phyloP scores from a whole-genome alignment of 1,139 yeast genomes.

The Meyerozyma athensensis region DNA sequence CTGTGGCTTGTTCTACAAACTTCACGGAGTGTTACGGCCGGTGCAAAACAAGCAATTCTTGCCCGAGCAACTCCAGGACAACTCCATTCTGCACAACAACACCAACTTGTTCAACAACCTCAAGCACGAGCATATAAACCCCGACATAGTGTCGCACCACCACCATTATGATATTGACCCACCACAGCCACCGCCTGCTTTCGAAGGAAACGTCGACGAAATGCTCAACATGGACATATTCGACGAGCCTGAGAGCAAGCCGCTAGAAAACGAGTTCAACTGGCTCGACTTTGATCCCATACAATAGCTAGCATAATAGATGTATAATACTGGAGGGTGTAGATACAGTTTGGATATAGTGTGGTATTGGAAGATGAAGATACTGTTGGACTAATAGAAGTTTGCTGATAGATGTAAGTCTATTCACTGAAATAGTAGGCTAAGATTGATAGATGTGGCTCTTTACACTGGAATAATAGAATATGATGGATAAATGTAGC shows the following conservation, averaged over 20 bases:
- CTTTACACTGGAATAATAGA: no score
- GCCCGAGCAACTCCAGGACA: conserved; percentile 12
- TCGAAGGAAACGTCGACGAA: background rate
- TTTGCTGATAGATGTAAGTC: no score
- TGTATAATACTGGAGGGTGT: no score
- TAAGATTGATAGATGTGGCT: no score
- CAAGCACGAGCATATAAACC: conserved; percentile 7
- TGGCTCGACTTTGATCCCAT: conserved; percentile 1
- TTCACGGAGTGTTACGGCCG: conserved; percentile 45
- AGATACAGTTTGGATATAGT: no score
- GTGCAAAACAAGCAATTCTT: conserved; percentile 20
- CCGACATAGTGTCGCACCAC: conserved; percentile 10
- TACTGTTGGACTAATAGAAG: no score
- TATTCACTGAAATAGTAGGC: no score
- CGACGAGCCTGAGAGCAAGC: background rate
- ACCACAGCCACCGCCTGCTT: background rate
- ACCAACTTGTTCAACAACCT: conserved; percentile 22
- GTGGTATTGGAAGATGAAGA: no score
- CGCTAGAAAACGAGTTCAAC: background rate
- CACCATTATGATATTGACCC: conserved; percentile 5
- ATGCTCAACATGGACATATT: conserved; percentile 1
- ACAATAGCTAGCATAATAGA: background rate
- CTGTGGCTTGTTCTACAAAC: conserved; percentile 43
- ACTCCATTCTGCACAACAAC: conserved; percentile 21
- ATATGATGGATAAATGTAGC: no score